Base-by-base conservation (phyloP, 108 stramenopile species). In the Seminavis robusta region DNA sequence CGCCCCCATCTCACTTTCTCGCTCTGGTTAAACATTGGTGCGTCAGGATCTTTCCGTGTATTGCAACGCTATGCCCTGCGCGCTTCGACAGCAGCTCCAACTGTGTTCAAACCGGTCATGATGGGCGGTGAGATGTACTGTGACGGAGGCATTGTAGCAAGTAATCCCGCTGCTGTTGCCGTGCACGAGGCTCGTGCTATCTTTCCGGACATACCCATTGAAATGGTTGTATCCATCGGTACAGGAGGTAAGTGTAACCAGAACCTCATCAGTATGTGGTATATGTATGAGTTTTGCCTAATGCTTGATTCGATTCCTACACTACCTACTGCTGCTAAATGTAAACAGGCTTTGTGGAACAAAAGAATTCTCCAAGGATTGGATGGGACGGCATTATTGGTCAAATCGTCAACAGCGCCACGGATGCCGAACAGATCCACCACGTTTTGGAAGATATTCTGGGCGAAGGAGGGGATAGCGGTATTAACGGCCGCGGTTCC, bases 331-430 rank as follows among this genome's bases (percentile, higher is more conserved):
- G 36, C 21, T 40, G 19, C 25, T 8, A 49, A 7, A 15, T 33
- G 61, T n/a, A n/a, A n/a, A n/a, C n/a, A n/a, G n/a, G 49, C 11
- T 92, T 92, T 50, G 37, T 55, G 27, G 90, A 92, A 56, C 73
- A 74, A 38, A 92, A 88, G 52, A 78, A 72, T 41, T 65, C 71
- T 13, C 90, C 90, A 4, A 61, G 79, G 3, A 79, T 92, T 56
- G 90, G 90, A 41, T 92, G 90, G 90, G 90, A 92, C 56, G 90
- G 86, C 7, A 86, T 92, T 47, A 86, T 92, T 56, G 81, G 78
- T 50, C 90, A 92, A 54, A 92, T 92, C 52, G 76, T 92, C 1
- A 81, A 86, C 32, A 82, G 80, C 45, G 90, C 90, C 20, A 78
- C 76, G 10, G 90, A 92, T 52, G 73, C 74, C n/a, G 90, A 91